phyloP scores from a whole-genome alignment of 129 eudicot genomes.

The Flaveria robusta region DNA sequence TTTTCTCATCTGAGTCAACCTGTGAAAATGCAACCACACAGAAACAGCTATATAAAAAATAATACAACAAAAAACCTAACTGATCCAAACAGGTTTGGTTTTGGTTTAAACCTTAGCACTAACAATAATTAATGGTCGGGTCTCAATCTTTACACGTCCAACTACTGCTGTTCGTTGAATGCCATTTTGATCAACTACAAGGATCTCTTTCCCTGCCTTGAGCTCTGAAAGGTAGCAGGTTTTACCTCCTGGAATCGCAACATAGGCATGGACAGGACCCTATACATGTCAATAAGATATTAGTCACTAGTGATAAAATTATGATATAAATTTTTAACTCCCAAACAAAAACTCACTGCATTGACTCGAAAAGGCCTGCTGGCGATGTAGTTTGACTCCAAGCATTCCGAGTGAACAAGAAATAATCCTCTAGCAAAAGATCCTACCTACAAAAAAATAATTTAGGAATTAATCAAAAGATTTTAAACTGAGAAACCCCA shows the following conservation, averaged over 20 bases:
- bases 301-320: conserved; percentile 3
- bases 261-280: conserved; percentile 98
- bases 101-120: conserved; percentile 68
- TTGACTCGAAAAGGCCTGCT: conserved; percentile 98
- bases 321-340: background rate
- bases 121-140: conserved; percentile 74
- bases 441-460: conserved; percentile 64
- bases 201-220: conserved; percentile 81
- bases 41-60: background rate
- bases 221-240: conserved; percentile 94
- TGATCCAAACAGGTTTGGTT: background rate
- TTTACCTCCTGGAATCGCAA: conserved; percentile 91
- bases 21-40: conserved; percentile 23
- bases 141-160: conserved; percentile 95
- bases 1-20: conserved; percentile 49
- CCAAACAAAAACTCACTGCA: conserved; percentile 62
- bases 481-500: background rate
- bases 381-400: conserved; percentile 86
- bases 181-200: conserved; percentile 80
- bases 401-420: conserved; percentile 96
- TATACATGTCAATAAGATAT: conserved; percentile 31
- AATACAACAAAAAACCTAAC: background rate
- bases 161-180: conserved; percentile 78
- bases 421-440: conserved; percentile 96
- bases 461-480: conserved; percentile 12